Conservation (phyloP, 306 rosid genomes). For the Pterocarpus santalinus region DNA sequence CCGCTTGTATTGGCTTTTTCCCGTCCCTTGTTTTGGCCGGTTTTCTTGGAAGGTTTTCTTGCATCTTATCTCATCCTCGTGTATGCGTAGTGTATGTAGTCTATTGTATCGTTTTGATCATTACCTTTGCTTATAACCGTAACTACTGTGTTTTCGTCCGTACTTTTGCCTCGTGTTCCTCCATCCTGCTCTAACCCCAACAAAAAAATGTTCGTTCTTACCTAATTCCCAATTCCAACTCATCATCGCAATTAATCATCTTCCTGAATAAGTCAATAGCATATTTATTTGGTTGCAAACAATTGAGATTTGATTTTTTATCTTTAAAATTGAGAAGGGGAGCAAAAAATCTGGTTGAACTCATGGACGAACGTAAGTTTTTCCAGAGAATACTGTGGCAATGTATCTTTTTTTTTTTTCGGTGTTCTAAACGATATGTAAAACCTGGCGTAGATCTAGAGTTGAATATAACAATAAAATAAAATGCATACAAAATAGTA, state of each 20-base stretch:
- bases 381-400: not conserved
- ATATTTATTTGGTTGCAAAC: not conserved
- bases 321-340: not conserved
- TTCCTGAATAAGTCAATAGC: not conserved
- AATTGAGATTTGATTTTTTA: not conserved
- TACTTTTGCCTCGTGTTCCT: not conserved
- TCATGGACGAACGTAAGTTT: not conserved
- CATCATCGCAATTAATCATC: not conserved
- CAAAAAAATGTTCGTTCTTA: slow-evolving; percentile 2
- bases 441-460: not conserved
- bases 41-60: slow-evolving; percentile 33
- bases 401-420: not conserved
- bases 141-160: not conserved
- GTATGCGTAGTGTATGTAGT: not conserved
- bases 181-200: not conserved
- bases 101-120: slow-evolving; percentile 7
- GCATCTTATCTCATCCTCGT: too few species aligned
- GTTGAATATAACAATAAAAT: not conserved
- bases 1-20: slow-evolving; percentile 41
- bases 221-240: slow-evolving; percentile 3
- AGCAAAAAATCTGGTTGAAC: not conserved
- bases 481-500: too few species aligned
- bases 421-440: not conserved
- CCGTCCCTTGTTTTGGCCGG: slow-evolving; percentile 47
- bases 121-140: slow-evolving; percentile 4